Percentiles rank a stretch among this genome's conserved stretches.
These are phyloP conservation scores for Quercus lobata DNA, from an alignment of 331 rosid species.

Conservation along the genomic window DNA sequence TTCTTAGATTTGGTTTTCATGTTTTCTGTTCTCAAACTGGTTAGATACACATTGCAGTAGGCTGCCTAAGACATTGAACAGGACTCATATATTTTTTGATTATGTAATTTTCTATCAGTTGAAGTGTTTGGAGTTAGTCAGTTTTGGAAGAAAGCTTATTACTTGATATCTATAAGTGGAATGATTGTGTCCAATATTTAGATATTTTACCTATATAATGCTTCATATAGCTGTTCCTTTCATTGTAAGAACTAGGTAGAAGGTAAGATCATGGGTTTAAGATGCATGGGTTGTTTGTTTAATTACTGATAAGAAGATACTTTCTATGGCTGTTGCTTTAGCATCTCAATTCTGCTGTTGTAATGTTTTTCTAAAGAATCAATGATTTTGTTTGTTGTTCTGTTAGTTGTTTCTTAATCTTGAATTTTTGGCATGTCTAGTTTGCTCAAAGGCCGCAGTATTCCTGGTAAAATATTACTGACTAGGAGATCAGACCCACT, in stretches of 20 bases:
- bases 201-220: not conserved
- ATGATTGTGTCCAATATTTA: not conserved
- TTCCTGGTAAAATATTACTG: constrained; percentile 79
- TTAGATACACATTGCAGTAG: not conserved
- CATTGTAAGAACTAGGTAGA: no score
- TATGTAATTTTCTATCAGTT: not conserved
- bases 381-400: not conserved
- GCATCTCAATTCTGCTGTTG: not conserved
- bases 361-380: not conserved
- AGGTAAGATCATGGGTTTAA: no score
- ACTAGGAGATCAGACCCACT: constrained; percentile 57
- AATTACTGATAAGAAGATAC: no score
- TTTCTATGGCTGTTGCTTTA: not conserved
- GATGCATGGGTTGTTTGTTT: no score
- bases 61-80: not conserved
- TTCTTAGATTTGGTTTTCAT: not conserved
- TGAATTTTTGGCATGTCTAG: constrained; percentile 23
- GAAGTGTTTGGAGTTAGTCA: not conserved
- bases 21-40: not conserved
- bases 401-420: not conserved
- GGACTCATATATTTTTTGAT: not conserved
- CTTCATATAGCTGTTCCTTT: not conserved
- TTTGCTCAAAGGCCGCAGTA: constrained; percentile 89
- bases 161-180: not conserved
- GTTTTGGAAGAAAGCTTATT: not conserved